Evolutionary conservation across 495 filamentous ascomycete species (phyloP).

Genomic region (Elaphomyces granulatus): DNA sequence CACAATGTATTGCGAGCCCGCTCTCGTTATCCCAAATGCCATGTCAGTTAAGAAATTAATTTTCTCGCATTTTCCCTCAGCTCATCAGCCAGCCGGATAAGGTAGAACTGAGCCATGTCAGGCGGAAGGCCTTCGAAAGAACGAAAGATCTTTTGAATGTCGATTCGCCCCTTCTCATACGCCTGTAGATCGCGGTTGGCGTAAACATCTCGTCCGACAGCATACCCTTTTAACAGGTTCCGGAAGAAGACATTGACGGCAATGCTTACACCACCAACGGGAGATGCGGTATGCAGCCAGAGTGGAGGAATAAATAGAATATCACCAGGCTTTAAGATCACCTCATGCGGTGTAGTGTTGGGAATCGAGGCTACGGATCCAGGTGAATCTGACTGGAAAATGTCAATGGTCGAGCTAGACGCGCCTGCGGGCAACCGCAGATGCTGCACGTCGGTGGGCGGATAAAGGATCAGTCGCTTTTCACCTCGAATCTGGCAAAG

Average conservation of each 20-base stretch:
- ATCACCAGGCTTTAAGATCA: conserved; percentile 50
- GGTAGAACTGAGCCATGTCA: conserved; percentile 58
- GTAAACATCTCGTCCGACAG: conserved; percentile 69
- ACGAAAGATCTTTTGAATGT: conserved; percentile 51
- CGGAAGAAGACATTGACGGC: conserved; percentile 81
- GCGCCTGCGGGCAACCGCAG: conserved; percentile 59
- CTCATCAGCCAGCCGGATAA: conserved; percentile 60
- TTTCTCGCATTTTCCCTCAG: conserved; percentile 29
- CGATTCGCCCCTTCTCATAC: conserved; percentile 66
- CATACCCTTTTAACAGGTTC: conserved; percentile 52
- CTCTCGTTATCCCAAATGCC: too few species aligned
- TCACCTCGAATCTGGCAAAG: conserved; percentile 64
- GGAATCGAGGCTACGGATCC: conserved; percentile 26
- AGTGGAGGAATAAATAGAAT: conserved; percentile 68
- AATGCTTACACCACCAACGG: conserved; percentile 47
- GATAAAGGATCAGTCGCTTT: conserved; percentile 63
- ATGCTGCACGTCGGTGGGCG: conserved; percentile 55
- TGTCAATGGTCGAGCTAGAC: conserved; percentile 63
- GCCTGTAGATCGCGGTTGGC: conserved; percentile 74
- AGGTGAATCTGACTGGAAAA: conserved; percentile 32
- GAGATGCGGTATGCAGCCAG: conserved; percentile 70
- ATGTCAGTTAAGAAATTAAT: too few species aligned
- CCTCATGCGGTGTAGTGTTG: conserved; percentile 51
- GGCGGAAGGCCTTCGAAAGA: conserved; percentile 51
- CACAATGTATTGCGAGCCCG: too few species aligned